A percentile compares a stretch with the other conserved stretches of the same genome.
Conservation (phyloP, 1,284 basidiomycete genomes). For the Singerocomus rubriflavus region DNA sequence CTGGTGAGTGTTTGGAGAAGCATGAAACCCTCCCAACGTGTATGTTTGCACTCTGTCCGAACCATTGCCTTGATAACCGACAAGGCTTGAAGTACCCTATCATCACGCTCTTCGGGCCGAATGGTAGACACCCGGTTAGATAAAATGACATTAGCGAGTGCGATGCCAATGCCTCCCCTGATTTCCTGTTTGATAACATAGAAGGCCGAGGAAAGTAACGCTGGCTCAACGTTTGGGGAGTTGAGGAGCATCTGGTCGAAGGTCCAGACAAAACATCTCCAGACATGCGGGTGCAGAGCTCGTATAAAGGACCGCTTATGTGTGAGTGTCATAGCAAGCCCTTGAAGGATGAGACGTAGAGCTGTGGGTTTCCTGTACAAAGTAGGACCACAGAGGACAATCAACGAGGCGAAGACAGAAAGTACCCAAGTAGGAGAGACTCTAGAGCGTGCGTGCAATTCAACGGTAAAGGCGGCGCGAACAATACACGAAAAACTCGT, state of each 20-base stretch:
- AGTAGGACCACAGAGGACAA: conserved; percentile 44
- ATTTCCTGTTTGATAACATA: conserved; percentile 44
- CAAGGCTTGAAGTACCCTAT: conserved; percentile 35
- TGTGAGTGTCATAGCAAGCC: conserved; percentile 32
- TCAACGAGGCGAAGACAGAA: conserved; percentile 43
- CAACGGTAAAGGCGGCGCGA: conserved; percentile 25
- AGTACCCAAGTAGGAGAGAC: conserved; percentile 37
- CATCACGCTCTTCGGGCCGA: conserved; percentile 6
- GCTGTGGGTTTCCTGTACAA: conserved; percentile 41
- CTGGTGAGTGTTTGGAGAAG: conserved; percentile 41
- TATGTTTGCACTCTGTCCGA: conserved; percentile 24
- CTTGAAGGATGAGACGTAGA: conserved; percentile 41
- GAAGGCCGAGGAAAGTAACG: conserved; percentile 35
- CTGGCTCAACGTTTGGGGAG: conserved; percentile 12
- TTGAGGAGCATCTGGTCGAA: conserved; percentile 31
- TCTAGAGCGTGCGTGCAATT: conserved; percentile 23
- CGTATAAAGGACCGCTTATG: conserved; percentile 35
- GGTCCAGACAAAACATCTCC: conserved; percentile 56
- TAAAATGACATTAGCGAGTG: conserved; percentile 41
- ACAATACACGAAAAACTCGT: conserved; percentile 18
- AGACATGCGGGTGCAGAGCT: conserved; percentile 43
- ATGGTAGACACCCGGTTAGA: conserved; percentile 5
- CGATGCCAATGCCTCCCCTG: conserved; percentile 38
- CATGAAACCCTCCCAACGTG: conserved; percentile 36
- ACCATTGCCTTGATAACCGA: conserved; percentile 40